A percentile compares a stretch with the other conserved stretches of the same genome.
These are phyloP conservation scores for Suillus sp. DNA, from an alignment of 768 basidiomycete species.

Conservation along the genomic window DNA sequence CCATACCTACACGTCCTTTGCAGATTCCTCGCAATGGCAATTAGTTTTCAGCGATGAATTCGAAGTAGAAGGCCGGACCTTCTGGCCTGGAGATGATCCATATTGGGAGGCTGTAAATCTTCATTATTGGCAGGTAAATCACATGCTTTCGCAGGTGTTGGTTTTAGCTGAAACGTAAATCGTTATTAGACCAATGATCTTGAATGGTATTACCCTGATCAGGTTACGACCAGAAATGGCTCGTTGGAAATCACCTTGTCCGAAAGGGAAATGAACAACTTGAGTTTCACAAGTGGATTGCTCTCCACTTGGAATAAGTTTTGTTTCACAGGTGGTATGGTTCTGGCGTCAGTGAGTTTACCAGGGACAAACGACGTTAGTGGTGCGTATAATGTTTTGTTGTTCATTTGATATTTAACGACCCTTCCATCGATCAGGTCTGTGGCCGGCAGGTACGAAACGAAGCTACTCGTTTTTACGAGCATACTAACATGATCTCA, in stretches of 20 bases:
- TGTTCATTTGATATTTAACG: constrained; percentile 4
- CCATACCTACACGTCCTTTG: constrained; percentile 54
- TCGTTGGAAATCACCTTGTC: constrained; percentile 74
- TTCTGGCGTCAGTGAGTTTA: constrained; percentile 67
- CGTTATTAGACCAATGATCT: constrained; percentile 60
- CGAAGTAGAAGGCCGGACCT: constrained; percentile 74
- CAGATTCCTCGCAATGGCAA: constrained; percentile 54
- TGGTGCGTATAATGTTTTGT: constrained; percentile 29
- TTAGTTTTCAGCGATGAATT: constrained; percentile 92
- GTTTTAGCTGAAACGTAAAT: constrained; percentile 5
- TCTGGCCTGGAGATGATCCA: constrained; percentile 81
- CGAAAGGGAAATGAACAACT: constrained; percentile 63
- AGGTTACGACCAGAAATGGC: constrained; percentile 74
- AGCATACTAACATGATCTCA: constrained; percentile 20
- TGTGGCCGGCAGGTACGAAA: constrained; percentile 66
- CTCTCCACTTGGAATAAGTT: constrained; percentile 85
- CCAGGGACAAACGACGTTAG: constrained; percentile 65
- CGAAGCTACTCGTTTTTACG: not conserved
- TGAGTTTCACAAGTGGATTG: constrained; percentile 75
- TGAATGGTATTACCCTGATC: constrained; percentile 90
- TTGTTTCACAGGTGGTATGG: constrained; percentile 88
- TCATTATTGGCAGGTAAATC: constrained; percentile 69
- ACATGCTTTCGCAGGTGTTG: not conserved
- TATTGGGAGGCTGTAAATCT: constrained; percentile 87
- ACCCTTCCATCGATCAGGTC: constrained; percentile 35